Base-by-base conservation (phyloP, 805 yeast species). In the Scheffersomyces lignosus region DNA sequence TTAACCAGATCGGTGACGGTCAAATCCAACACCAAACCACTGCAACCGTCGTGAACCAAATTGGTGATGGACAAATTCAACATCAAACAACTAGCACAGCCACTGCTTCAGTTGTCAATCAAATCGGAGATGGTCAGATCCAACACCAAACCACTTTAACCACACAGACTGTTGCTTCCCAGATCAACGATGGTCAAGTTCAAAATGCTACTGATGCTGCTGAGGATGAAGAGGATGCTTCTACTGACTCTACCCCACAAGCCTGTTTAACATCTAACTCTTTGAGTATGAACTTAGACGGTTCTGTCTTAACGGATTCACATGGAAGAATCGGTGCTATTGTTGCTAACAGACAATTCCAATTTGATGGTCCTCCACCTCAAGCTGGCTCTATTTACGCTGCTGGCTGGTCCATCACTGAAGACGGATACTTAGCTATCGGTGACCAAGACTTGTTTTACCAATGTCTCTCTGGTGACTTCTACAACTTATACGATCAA, bases 401-500 rank as follows among this genome's bases (percentile, higher is more conserved):
- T 36, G 41, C 41, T 22, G 37, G 34, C 7, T 77, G 82, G 83
- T 70, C 79, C 34, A 68, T 78, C 41, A 66, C 77, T 34, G 51
- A 55, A 45, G 75, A 74, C 46, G 81, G 73, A 15, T 7, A 20
- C 24, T 74, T 83, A 54, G 87, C 87, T 23, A 62, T 83, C 43
- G 89, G 87, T 64, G 63, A 65, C 50, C 56, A 62, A 33, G 78
- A 77, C 43, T 69, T 73, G 36, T 83, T 83, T 72, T 83, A 77
- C 75, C 83, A 82, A 67, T 84, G 91, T 71, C 56, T 75, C 49
- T 81, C 88, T 25, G 91, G 91, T 51, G 70, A 70, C 54, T 84
- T 84, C 76, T 83, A 81, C 81, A 84, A 84, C 75, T 68, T 84
- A 64, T 84, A 84, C 64, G 87, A 82, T 59, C 66, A 78, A 60